Conservation (phyloP, 2,329 filamentous ascomycete genomes). For the Fusarium domesticum region DNA sequence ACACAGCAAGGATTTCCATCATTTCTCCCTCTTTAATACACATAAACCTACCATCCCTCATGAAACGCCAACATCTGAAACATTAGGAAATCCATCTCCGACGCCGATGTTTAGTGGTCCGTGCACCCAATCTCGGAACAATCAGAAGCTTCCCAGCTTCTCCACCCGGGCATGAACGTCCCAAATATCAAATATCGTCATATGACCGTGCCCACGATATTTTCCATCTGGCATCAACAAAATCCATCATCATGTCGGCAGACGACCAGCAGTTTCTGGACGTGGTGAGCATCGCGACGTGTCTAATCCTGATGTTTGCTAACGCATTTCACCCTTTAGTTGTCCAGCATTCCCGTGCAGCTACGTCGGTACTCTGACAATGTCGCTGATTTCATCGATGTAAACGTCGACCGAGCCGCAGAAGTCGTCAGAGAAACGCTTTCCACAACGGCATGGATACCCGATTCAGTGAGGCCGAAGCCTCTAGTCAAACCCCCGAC, state of each 20-base stretch:
- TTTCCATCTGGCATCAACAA: slow-evolving; percentile 21
- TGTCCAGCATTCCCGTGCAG: slow-evolving; percentile 57
- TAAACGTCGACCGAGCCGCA: slow-evolving; percentile 74
- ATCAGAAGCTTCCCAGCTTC: slow-evolving; percentile 25
- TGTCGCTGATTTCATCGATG: slow-evolving; percentile 77
- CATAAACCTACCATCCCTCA: background rate
- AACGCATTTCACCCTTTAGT: slow-evolving; percentile 35
- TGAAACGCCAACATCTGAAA: background rate
- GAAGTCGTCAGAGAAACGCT: slow-evolving; percentile 66
- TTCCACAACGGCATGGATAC: slow-evolving; percentile 68
- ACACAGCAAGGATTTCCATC: background rate
- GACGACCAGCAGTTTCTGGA: slow-evolving; percentile 78
- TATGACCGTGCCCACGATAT: slow-evolving; percentile 27
- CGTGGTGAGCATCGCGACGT: slow-evolving; percentile 53
- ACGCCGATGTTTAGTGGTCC: slow-evolving; percentile 20
- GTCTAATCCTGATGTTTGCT: slow-evolving; percentile 5
- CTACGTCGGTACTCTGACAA: slow-evolving; percentile 68
- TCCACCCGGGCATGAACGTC: slow-evolving; percentile 27
- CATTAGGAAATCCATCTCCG: slow-evolving; percentile 8
- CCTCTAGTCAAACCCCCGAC: slow-evolving; percentile 44
- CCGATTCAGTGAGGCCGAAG: slow-evolving; percentile 60
- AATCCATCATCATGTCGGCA: slow-evolving; percentile 60
- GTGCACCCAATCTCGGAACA: slow-evolving; percentile 25
- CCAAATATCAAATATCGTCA: slow-evolving; percentile 31
- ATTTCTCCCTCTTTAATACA: background rate